Base-by-base conservation (phyloP, 441 rosid genomes). In the Theobroma grandiflorum region DNA sequence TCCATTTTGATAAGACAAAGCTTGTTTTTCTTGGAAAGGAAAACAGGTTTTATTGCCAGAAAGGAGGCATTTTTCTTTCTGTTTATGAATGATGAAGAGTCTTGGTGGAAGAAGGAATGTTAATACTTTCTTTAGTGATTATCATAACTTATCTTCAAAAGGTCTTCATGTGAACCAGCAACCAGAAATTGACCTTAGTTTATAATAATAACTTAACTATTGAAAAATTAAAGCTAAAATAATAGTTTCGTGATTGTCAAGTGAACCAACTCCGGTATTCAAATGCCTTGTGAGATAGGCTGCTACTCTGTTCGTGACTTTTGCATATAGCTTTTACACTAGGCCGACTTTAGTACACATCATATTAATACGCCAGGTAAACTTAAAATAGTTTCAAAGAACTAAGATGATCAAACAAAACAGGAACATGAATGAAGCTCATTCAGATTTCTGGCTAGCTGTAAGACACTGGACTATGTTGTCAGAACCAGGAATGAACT, bases 1-100 rank as follows among this genome's bases (percentile, higher is more conserved):
- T 85, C 79, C 86, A 82, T 83, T 40, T 59, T 72, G 47, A 31
- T 12, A 45, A 47, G 57, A 69, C 38, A 4, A 69, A 33, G 61
- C 75, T 70, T 70, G 40, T 47, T 70, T 65, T 65, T 4, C 2
- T 38, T 4, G 37, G 47, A 26, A 26, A 65, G 47, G 70, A 7
- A 65, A 65, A n/a, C 20, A 65, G 38, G 47, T 3, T 5, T 43
- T 47, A 2, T 20, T 69, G 10, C 50, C 40, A 16, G 50, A n/a
- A 42, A 66, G 14, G 43, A 18, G 31, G 26, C 42, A 4, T 63
- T 6, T 63, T 63, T 35, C 67, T 10, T 6, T 2, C 20, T 67
- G 35, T n/a, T 67, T 52, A 20, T 43, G 52, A n/a, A 31, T 7
- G 8, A 38, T 35, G 47, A 65, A 37, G 70, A 65, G 26, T 65